Evolutionary conservation across 371 early-diverging fungal genomes (phyloP).

Genomic region (Thermomucor indicae-seudaticae): DNA sequence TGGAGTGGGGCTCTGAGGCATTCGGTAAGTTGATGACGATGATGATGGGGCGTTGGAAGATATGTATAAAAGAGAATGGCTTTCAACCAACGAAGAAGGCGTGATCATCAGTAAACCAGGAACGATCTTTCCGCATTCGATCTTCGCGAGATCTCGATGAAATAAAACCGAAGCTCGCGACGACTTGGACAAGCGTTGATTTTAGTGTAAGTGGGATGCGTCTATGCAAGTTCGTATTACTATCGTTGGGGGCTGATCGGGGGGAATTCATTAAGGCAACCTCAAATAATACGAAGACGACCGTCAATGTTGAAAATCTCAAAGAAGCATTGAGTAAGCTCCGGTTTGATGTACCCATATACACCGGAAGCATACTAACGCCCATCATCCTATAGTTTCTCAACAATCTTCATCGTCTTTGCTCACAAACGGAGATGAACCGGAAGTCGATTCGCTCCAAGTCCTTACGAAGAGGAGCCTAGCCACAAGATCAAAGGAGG

Average conservation of each 20-base stretch:
- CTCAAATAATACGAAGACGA: slow-evolving; percentile 16
- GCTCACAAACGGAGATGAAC: neutral
- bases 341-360: slow-evolving; percentile 4
- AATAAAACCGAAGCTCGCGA: slow-evolving; percentile 40
- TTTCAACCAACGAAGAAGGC: neutral
- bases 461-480: slow-evolving; percentile 17
- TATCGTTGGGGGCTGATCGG: neutral
- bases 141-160: slow-evolving; percentile 42
- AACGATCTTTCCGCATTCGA: slow-evolving; percentile 40
- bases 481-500: slow-evolving; percentile 22
- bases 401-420: slow-evolving; percentile 3
- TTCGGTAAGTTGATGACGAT: slow-evolving; percentile 17
- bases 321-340: slow-evolving; percentile 42
- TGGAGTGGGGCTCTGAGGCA: slow-evolving; percentile 34
- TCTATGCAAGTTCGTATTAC: neutral
- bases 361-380: neutral
- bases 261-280: slow-evolving; percentile 9
- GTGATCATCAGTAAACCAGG: slow-evolving; percentile 20
- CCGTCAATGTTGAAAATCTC: slow-evolving; percentile 48
- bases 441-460: slow-evolving; percentile 9
- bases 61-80: no score
- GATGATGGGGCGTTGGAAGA: neutral
- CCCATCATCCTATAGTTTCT: neutral
- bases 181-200: slow-evolving; percentile 29
- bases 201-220: slow-evolving; percentile 16